Evolutionary conservation across 225 moss, liverwort and hornwort genomes (phyloP).

Genomic region (Asterella californica): DNA sequence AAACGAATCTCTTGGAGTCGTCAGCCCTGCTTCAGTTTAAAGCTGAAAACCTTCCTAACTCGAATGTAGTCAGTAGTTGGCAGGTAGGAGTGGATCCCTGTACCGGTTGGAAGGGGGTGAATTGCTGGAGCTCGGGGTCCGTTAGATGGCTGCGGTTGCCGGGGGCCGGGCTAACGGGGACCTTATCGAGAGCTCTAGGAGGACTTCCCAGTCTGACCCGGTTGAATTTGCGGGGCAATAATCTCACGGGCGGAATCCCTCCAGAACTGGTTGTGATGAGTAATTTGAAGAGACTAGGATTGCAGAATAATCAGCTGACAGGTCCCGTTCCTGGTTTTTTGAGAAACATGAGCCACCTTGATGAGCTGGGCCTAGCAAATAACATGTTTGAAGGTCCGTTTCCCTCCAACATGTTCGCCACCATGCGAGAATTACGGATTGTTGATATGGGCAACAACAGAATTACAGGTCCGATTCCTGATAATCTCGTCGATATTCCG

Average conservation of each 20-base stretch:
- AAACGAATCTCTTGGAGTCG: not conserved
- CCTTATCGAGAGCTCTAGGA: constrained; percentile 27
- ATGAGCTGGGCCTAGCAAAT: constrained; percentile 26
- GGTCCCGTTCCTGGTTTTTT: constrained; percentile 31
- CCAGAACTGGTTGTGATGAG: constrained; percentile 5
- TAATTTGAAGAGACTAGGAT: constrained; percentile 21
- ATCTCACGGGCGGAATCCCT: constrained; percentile 29
- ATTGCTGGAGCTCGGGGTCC: constrained; percentile 38
- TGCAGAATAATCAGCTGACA: constrained; percentile 32
- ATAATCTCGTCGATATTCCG: constrained; percentile 28
- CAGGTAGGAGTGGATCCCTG: constrained; percentile 31
- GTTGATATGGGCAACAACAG: constrained; percentile 32
- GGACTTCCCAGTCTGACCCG: constrained; percentile 6
- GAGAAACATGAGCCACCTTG: constrained; percentile 20
- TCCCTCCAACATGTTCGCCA: constrained; percentile 24
- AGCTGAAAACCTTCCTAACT: not conserved
- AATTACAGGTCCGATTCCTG: constrained; percentile 35
- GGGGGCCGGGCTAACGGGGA: constrained; percentile 15
- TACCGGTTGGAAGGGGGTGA: constrained; percentile 28
- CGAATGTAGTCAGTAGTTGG: constrained; percentile 10
- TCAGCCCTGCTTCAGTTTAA: constrained; percentile 12
- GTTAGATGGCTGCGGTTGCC: constrained; percentile 20
- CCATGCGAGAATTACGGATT: constrained; percentile 19
- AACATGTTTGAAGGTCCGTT: constrained; percentile 28
- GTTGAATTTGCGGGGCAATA: constrained; percentile 23